Base-by-base conservation (phyloP, 495 filamentous ascomycete species). In the Staphylotrichum longicolle region DNA sequence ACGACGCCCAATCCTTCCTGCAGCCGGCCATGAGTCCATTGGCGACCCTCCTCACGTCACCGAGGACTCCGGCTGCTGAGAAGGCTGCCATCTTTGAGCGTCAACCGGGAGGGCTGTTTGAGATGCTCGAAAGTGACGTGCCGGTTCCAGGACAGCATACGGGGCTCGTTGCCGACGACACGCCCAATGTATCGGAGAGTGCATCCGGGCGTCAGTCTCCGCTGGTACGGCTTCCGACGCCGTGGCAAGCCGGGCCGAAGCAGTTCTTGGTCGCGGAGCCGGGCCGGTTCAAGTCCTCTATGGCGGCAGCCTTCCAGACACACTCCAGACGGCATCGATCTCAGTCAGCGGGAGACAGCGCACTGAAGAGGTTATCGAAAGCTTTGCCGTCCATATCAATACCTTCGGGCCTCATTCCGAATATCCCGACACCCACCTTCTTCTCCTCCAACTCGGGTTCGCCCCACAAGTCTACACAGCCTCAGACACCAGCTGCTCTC, bases 11-110 rank as follows among this genome's bases (percentile, higher is more conserved):
- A 55, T 83, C 84, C 4, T 75, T 93, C 58, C 82, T 96, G 61
- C 90, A 90, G 30, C 83, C 92, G 54, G 88, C 90, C 62, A 88
- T 96, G 58, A 84, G 89, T 65, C 82, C 81, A 14, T 75, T 79
- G 14, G 91, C 93, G 45, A 89, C 85, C 52, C 82, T 87, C 46
- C 79, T 96, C 60, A 86, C 86, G 37, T 84, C 86, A 20, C 83
- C 88, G 12, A 80, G 78, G 48, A 93, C 88, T 1, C 86, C 91
- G 3, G 85, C 87, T 9, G 84, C 86, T 42, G 91, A 95, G 69
- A 93, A 90, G 75, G 84, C 75, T 39, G 84, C 86, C 1, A 84
- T 84, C 0, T 76, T 96, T 76, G 85, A 89, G 52, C 68, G 75
- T 20, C 58, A 80, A 27, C 77, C 82, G 12, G 82, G 72, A 0